Evolutionary conservation across 495 filamentous ascomycete species (phyloP), one percentile per base, ranked within the genome.

Genomic region (Hypoxylon lienhwacheense): DNA sequence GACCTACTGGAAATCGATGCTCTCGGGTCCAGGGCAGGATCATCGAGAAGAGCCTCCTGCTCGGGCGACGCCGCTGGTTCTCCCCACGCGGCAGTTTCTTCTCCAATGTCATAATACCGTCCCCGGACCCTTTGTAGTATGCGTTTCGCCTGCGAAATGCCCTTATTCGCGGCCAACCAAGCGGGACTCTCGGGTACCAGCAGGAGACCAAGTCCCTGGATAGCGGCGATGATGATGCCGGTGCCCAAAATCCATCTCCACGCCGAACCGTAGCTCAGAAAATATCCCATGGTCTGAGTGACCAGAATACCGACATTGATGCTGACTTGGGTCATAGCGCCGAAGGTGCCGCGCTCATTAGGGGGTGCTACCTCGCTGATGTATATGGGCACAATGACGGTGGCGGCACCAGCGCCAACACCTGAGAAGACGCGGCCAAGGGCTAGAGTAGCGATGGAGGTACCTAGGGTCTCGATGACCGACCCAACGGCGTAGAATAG

Each of bases 321-420:
- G 74, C 89, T 91, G 55, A 98, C 78, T 63, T 98, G 93, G 2
- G 93, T 98, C 61, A 95, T 85, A 11, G 87, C 85, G 5, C 95
- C 93, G 64, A 96, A 96, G 49, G 91, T 82, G 1, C 95, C 95
- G 32, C 86, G 85, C 40, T 87, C 79, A 3, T 72, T 71, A 0
- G 87, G 87, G 11, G 92, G 93, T 0, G 91, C 87, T 12, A 95
- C 77, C 68, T 98, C 95, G 12, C 89, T 90, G 50, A 98, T 87
- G 70, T 92, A 97, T 22, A 97, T 82, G n/a, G 93, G 93, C 0
- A 93, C 89, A n/a, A 95, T 86, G 16, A 97, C 93, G 6, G 91
- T 87, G 5, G 89, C 81, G 4, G 90, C 87, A 5, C 95, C 93
- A 5, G 91, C 87, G 4, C 87, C 93, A 2, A 96, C 56, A 5